These are phyloP conservation scores for Pseudomassariella vexata DNA, from an alignment of 2,329 filamentous ascomycete genomes.

Conservation along the genomic window DNA sequence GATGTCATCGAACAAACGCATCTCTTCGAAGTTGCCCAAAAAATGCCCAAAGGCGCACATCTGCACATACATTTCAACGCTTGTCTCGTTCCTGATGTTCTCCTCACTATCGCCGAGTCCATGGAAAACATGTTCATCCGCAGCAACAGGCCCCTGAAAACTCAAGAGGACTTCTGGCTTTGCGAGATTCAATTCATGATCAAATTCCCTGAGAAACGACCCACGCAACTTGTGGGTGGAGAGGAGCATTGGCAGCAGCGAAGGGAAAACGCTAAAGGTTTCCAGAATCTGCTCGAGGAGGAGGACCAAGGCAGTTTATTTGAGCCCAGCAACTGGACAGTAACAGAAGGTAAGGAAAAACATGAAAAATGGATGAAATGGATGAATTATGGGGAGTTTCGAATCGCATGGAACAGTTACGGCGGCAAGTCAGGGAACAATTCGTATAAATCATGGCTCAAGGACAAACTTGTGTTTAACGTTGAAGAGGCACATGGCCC, in stretches of 20 bases:
- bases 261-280: no score
- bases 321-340: no score
- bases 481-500: constrained; percentile 53
- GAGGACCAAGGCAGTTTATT: no score
- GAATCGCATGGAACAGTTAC: constrained; percentile 27
- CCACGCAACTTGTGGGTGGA: no score
- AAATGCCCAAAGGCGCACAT: constrained; percentile 66
- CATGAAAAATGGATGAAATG: constrained; percentile 26
- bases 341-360: no score
- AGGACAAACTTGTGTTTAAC: constrained; percentile 55
- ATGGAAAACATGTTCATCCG: constrained; percentile 66
- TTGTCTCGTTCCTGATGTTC: constrained; percentile 55
- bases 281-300: no score
- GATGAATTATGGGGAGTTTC: constrained; percentile 39
- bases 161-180: constrained; percentile 34
- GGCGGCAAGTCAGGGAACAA: neutral
- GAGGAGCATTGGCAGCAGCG: no score
- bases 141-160: constrained; percentile 47
- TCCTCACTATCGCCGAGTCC: constrained; percentile 49
- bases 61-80: constrained; percentile 75
- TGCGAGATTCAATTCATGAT: constrained; percentile 62
- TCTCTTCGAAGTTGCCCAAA: constrained; percentile 49
- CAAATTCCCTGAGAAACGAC: no score
- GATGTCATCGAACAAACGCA: constrained; percentile 48
- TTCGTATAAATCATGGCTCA: constrained; percentile 44